phyloP scores from a whole-genome alignment of 306 rosid genomes.

The Mimosa pudica region DNA sequence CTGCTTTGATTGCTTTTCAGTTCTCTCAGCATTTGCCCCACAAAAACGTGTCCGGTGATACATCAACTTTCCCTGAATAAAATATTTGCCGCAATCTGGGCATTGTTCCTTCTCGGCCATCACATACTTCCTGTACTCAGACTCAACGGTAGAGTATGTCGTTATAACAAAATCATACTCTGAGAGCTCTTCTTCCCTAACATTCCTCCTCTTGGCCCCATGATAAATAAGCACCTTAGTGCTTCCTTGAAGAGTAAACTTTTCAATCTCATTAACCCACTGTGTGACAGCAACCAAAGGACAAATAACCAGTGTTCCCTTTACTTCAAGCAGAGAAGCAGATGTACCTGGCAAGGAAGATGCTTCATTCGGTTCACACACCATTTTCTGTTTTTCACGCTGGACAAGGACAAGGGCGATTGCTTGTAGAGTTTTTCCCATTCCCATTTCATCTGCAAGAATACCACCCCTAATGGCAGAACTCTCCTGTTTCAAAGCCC shows the following conservation, averaged over 20 bases:
- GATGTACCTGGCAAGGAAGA: conserved; percentile 53
- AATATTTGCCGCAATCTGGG: conserved; percentile 58
- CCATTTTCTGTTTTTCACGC: conserved; percentile 43
- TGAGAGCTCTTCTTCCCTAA: conserved; percentile 47
- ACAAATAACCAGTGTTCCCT: conserved; percentile 84
- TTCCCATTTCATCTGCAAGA: conserved; percentile 99
- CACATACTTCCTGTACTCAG: conserved; percentile 74
- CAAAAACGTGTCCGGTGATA: conserved; percentile 65
- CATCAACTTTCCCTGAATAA: conserved; percentile 33
- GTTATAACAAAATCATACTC: conserved; percentile 87
- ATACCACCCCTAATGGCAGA: conserved; percentile 76
- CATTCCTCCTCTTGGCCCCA: conserved; percentile 73
- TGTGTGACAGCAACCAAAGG: conserved; percentile 92
- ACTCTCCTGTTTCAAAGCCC: conserved; percentile 85
- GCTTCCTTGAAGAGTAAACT: conserved; percentile 78
- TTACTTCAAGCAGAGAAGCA: conserved; percentile 42
- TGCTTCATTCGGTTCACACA: conserved; percentile 42
- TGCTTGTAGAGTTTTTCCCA: conserved; percentile 97
- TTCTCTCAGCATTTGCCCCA: conserved; percentile 72
- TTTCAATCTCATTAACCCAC: conserved; percentile 80
- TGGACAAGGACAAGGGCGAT: conserved; percentile 90
- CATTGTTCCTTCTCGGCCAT: conserved; percentile 87
- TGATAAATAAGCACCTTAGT: conserved; percentile 79
- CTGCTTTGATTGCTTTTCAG: conserved; percentile 86
- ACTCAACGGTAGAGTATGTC: conserved; percentile 77